phyloP scores from a whole-genome alignment of 2,329 filamentous ascomycete genomes.

The Byssochlamys sp. region DNA sequence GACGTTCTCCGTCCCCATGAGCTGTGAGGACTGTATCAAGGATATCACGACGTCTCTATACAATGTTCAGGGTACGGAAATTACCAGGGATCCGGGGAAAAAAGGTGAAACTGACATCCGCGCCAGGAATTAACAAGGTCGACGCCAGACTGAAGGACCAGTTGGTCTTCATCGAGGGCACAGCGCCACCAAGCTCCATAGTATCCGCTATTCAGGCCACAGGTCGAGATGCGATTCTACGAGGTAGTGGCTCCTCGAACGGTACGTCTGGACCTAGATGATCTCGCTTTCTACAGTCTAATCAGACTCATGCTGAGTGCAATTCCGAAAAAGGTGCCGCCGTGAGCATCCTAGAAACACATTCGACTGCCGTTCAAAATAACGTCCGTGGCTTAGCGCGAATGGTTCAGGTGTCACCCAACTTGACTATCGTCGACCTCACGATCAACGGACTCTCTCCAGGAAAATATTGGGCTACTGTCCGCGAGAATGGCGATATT shows the following conservation, averaged over 20 bases:
- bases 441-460: constrained; percentile 72
- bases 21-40: constrained; percentile 80
- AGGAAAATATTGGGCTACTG: constrained; percentile 72
- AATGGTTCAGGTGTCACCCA: constrained; percentile 81
- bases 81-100: not conserved
- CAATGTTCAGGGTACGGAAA: constrained; percentile 53
- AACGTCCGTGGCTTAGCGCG: constrained; percentile 77
- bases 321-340: constrained; percentile 31
- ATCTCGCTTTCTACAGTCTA: constrained; percentile 4
- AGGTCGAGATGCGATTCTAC: constrained; percentile 84
- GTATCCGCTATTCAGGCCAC: constrained; percentile 80
- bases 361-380: constrained; percentile 50
- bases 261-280: constrained; percentile 42
- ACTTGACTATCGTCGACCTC: constrained; percentile 74
- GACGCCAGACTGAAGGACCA: constrained; percentile 74
- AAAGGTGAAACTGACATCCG: constrained; percentile 3
- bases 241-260: constrained; percentile 76
- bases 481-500: constrained; percentile 80
- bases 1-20: constrained; percentile 87
- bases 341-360: constrained; percentile 91
- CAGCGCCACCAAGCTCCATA: constrained; percentile 78
- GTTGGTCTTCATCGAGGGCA: constrained; percentile 75
- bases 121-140: constrained; percentile 66
- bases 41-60: constrained; percentile 71
- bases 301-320: not conserved